Evolutionary conservation across 2,329 filamentous ascomycete genomes (phyloP), one percentile per base, ranked within the genome.

Genomic region (Aspergillus alliaceus): DNA sequence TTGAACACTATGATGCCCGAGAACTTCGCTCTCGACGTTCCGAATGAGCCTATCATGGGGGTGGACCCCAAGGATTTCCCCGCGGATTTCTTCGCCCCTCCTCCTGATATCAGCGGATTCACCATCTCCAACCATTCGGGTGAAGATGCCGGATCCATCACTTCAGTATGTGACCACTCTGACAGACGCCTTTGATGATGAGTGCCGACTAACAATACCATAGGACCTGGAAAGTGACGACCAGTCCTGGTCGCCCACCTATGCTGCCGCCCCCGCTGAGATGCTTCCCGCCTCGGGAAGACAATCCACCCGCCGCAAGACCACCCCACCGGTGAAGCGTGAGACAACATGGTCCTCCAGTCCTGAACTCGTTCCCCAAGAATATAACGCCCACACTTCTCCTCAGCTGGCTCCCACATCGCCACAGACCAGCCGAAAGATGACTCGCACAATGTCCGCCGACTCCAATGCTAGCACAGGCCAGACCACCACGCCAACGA

Each of bases 171-270:
- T 54, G 4, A 6, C 29, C 27, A 24, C 37, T n/a, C 14, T n/a
- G n/a, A n/a, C n/a, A n/a, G n/a, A n/a, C n/a, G n/a, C n/a, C n/a
- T n/a, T n/a, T n/a, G n/a, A n/a, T n/a, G n/a, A n/a, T n/a, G 6
- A 40, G 34, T 27, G 47, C 48, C 52, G 48, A 61, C 46, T 29
- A 35, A 25, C 37, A 12, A n/a, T 5, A 14, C 9, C 51, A 29
- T 35, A 71, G 71, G 71, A 72, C 7, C 59, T 68, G 12, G 70
- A 73, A 59, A 73, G 71, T 57, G 71, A 73, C 39, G 71, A 73
- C 53, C 71, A 71, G 46, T 62, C 67, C 4, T 72, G 69, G 69
- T 66, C 62, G 2, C 66, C 68, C 1, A 64, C 63, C 12, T 65
- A 63, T 32, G 59, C 59, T 37, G 61, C 63, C 31, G 61, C 63